phyloP scores from a whole-genome alignment of 2,329 filamentous ascomycete genomes.

The Fusarium vanettenii region DNA sequence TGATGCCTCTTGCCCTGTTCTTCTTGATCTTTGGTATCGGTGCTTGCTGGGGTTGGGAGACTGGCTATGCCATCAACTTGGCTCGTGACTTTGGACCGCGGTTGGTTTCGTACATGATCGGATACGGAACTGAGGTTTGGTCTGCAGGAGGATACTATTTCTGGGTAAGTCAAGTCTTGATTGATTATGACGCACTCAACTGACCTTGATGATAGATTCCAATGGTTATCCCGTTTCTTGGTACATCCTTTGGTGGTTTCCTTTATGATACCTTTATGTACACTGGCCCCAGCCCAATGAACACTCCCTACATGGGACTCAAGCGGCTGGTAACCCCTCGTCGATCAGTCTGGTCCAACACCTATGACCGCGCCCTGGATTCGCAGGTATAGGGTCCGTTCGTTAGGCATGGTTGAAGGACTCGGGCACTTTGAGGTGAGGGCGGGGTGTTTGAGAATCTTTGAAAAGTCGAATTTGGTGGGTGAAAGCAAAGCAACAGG shows the following conservation, averaged over 20 bases:
- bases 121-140: constrained; percentile 77
- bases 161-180: constrained; percentile 62
- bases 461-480: background rate
- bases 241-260: constrained; percentile 72
- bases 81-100: constrained; percentile 79
- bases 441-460: background rate
- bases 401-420: background rate
- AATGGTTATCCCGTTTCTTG: constrained; percentile 77
- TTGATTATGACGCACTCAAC: background rate
- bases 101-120: constrained; percentile 73
- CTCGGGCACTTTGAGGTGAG: background rate
- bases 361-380: constrained; percentile 37
- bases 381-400: constrained; percentile 33
- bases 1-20: constrained; percentile 71
- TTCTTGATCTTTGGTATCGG: constrained; percentile 81
- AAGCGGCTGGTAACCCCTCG: constrained; percentile 57
- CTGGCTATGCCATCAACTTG: constrained; percentile 80
- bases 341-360: constrained; percentile 53
- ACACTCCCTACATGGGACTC: constrained; percentile 74
- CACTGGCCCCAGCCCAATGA: constrained; percentile 76
- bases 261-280: constrained; percentile 77
- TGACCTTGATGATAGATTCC: constrained; percentile 64
- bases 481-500: background rate
- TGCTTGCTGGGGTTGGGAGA: constrained; percentile 80
- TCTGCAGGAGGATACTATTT: constrained; percentile 77